phyloP scores from a whole-genome alignment of 208 protist genomes.

The Endotrypanum monterogeii region DNA sequence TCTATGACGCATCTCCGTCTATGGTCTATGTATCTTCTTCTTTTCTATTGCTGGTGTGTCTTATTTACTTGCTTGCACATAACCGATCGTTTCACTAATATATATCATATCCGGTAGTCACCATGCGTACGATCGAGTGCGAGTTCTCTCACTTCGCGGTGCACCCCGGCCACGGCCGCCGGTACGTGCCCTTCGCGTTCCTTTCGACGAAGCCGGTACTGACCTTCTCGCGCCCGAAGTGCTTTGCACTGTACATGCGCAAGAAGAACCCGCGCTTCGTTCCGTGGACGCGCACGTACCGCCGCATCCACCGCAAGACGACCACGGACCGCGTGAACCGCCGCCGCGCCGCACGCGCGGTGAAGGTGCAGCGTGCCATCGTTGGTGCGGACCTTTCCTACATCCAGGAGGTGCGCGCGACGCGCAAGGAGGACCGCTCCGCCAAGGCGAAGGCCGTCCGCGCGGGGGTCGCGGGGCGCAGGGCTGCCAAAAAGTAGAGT shows the following conservation, averaged over 20 bases:
- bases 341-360: constrained; percentile 79
- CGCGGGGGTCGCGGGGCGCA: constrained; percentile 89
- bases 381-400: constrained; percentile 89
- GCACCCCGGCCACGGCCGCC: constrained; percentile 93
- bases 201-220: constrained; percentile 95
- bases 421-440: constrained; percentile 84
- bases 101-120: constrained; percentile 16
- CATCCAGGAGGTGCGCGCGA: constrained; percentile 86
- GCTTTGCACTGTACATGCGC: constrained; percentile 91
- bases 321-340: constrained; percentile 81
- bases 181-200: constrained; percentile 93
- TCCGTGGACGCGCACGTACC: constrained; percentile 93
- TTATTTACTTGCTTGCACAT: too few relatives aligned
- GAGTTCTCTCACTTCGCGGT: constrained; percentile 94
- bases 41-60: too few relatives aligned
- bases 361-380: constrained; percentile 80
- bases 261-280: constrained; percentile 95
- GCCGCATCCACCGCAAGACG: constrained; percentile 93
- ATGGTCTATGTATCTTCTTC: too few relatives aligned
- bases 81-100: background rate
- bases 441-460: constrained; percentile 89
- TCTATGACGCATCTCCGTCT: too few relatives aligned
- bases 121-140: constrained; percentile 92
- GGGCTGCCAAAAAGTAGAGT: constrained; percentile 90
- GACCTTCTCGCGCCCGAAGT: constrained; percentile 91